phyloP scores from a whole-genome alignment of 2,329 filamentous ascomycete genomes.

The Alternaria longipes region DNA sequence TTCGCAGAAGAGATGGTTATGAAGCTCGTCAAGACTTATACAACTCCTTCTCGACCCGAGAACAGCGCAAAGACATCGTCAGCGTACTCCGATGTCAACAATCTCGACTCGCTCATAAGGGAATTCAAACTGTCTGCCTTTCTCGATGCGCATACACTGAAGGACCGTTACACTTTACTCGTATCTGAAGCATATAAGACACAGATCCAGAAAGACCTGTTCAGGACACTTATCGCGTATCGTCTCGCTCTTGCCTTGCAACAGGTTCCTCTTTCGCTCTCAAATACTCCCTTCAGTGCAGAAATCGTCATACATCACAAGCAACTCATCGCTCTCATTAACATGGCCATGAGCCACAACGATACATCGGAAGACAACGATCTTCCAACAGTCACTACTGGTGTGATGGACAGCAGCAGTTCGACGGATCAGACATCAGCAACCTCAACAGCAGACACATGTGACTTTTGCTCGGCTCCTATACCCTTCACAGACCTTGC shows the following conservation, averaged over 20 bases:
- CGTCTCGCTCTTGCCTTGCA: conserved; percentile 36
- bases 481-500: conserved; percentile 59
- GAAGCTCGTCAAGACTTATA: conserved; percentile 33
- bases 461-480: conserved; percentile 60
- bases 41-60: not conserved
- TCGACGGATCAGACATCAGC: not conserved
- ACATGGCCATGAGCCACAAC: conserved; percentile 20
- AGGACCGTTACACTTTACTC: conserved; percentile 45
- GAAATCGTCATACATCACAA: conserved; percentile 33
- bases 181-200: conserved; percentile 39
- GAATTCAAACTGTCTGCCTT: conserved; percentile 35
- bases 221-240: conserved; percentile 43
- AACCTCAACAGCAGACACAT: conserved; percentile 53
- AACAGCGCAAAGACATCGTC: not conserved
- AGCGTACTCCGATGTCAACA: not conserved
- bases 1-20: conserved; percentile 33
- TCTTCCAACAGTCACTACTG: not conserved
- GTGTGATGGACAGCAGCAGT: not conserved
- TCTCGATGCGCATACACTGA: conserved; percentile 38
- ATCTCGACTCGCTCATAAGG: conserved; percentile 21
- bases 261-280: conserved; percentile 28
- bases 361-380: not conserved
- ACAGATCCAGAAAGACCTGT: conserved; percentile 24
- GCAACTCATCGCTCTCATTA: conserved; percentile 31
- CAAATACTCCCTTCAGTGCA: conserved; percentile 29